Percentiles rank a stretch among this genome's conserved stretches.
These are phyloP conservation scores for Phytophthora lateralis DNA, from an alignment of 352 stramenopile species.

Conservation along the genomic window DNA sequence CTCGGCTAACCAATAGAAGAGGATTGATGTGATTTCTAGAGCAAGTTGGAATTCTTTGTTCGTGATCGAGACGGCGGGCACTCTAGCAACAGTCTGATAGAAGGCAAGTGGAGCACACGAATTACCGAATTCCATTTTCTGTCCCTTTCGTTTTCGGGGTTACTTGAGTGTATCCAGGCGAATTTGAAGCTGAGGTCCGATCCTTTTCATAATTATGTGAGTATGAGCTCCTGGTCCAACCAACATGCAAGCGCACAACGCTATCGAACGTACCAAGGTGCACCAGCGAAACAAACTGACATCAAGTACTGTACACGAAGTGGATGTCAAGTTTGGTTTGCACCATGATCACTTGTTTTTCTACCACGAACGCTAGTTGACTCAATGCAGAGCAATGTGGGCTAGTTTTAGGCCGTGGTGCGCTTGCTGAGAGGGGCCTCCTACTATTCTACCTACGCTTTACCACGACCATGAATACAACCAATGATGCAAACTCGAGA, in stretches of 20 bases:
- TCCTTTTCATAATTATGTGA: background rate
- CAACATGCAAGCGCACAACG: background rate
- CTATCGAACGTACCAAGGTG: background rate
- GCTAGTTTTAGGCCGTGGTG: too few species aligned
- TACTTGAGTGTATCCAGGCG: background rate
- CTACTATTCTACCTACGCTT: too few species aligned
- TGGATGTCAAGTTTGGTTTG: background rate
- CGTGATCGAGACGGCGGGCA: background rate
- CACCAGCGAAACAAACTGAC: background rate
- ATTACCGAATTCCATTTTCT: background rate
- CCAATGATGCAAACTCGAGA: background rate
- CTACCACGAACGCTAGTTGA: background rate
- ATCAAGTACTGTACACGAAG: background rate
- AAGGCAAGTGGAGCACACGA: constrained; percentile 1
- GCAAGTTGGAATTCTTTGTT: background rate
- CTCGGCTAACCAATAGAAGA: constrained; percentile 47
- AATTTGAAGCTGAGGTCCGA: background rate
- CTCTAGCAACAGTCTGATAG: constrained; percentile 3
- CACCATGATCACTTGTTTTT: background rate
- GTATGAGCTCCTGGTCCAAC: background rate
- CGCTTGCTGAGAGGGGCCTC: too few species aligned
- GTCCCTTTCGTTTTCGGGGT: background rate
- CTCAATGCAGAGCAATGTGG: too few species aligned
- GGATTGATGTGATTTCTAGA: constrained; percentile 3
- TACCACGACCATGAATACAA: background rate